Percentiles rank a stretch among this genome's conserved stretches.
phyloP scores from a whole-genome alignment of 345 rosid species.

The Sonneratia alba region DNA sequence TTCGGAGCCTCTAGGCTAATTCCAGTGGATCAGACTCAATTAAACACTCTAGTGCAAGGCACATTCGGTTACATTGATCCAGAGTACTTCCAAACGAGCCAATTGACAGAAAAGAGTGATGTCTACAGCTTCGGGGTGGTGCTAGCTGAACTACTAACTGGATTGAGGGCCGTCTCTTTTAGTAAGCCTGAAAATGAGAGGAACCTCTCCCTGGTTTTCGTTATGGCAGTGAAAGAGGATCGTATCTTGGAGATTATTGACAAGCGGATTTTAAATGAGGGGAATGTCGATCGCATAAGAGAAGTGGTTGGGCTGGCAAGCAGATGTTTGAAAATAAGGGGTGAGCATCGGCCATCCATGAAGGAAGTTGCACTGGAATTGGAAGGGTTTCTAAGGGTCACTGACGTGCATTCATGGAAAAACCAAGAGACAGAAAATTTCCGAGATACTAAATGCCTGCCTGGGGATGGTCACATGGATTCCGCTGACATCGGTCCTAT shows the following conservation, averaged over 20 bases:
- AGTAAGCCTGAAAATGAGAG: constrained; percentile 20
- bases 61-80: constrained; percentile 43
- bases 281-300: constrained; percentile 7
- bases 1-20: constrained; percentile 41
- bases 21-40: constrained; percentile 29
- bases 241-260: constrained; percentile 20
- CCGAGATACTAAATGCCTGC: neutral
- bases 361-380: constrained; percentile 24
- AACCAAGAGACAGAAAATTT: neutral
- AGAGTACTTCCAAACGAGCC: constrained; percentile 26
- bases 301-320: constrained; percentile 16
- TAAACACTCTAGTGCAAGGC: constrained; percentile 40
- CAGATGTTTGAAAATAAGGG: constrained; percentile 23
- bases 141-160: constrained; percentile 30
- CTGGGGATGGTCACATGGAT: too few relatives aligned
- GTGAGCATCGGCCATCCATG: constrained; percentile 30
- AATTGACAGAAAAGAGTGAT: constrained; percentile 33
- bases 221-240: constrained; percentile 17
- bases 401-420: neutral
- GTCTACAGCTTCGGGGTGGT: constrained; percentile 45
- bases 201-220: constrained; percentile 21
- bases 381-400: constrained; percentile 8
- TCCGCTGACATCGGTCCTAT: too few relatives aligned
- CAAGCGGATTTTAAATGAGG: neutral
- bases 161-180: constrained; percentile 16